Evolutionary conservation across 2,329 filamentous ascomycete genomes (phyloP).

Genomic region (Calcarisporium arbuscula): DNA sequence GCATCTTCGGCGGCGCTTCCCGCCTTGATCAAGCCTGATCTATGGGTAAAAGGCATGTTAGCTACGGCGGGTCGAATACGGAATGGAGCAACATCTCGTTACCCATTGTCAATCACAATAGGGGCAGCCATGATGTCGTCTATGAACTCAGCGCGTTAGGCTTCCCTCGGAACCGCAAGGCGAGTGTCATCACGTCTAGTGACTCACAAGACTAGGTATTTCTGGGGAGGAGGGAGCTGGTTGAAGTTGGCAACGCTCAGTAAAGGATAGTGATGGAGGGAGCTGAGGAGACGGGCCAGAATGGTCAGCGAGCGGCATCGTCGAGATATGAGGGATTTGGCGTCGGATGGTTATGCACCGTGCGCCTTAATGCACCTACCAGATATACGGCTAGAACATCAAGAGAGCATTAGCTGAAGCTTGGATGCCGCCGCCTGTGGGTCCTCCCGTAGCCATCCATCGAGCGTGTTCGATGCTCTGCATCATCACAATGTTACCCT

Average conservation of each 20-base stretch:
- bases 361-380: too few species aligned
- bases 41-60: constrained; percentile 35
- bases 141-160: constrained; percentile 33
- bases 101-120: constrained; percentile 99
- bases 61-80: constrained; percentile 16
- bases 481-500: too few species aligned
- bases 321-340: too few species aligned
- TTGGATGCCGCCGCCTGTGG: too few species aligned
- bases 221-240: constrained; percentile 7
- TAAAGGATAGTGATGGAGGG: constrained; percentile 12
- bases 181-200: too few species aligned
- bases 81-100: constrained; percentile 43
- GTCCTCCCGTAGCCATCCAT: too few species aligned
- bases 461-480: too few species aligned
- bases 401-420: too few species aligned
- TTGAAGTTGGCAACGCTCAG: constrained; percentile 28
- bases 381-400: too few species aligned
- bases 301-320: constrained; percentile 19
- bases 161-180: constrained; percentile 9
- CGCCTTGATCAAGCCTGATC: constrained; percentile 99
- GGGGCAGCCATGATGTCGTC: constrained; percentile 96
- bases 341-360: too few species aligned
- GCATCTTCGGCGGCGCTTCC: constrained; percentile 99
- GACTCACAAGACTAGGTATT: too few species aligned
- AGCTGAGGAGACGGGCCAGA: constrained; percentile 3